Percentiles rank a stretch among this genome's conserved stretches.
Evolutionary conservation across 108 stramenopile genomes (phyloP).

Genomic region (Skeletonema potamos): DNA sequence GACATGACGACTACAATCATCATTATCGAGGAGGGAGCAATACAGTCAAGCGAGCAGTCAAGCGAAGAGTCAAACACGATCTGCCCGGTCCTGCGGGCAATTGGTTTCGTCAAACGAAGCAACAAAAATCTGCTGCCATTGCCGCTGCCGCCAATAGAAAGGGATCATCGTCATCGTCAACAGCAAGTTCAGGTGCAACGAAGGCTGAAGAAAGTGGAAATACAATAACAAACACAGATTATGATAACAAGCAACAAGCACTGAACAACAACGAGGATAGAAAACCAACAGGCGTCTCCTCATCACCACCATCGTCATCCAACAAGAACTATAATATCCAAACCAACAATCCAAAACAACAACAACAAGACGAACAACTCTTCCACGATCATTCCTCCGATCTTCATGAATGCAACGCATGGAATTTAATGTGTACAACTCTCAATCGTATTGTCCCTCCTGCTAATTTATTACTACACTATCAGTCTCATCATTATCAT

Average conservation of each 20-base stretch:
- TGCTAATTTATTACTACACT: not conserved
- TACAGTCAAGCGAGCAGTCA: constrained; percentile 13
- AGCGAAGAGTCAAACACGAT: constrained; percentile 34
- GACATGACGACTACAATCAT: not conserved
- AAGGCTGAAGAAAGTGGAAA: not conserved
- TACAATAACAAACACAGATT: not conserved
- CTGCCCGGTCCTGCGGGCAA: constrained; percentile 46
- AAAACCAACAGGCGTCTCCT: not conserved
- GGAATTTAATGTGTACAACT: constrained; percentile 36
- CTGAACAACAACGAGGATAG: too few species aligned
- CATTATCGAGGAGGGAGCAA: not conserved
- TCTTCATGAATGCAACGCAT: constrained; percentile 42
- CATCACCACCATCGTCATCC: not conserved
- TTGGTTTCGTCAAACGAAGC: constrained; percentile 26
- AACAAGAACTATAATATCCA: not conserved
- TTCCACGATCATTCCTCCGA: constrained; percentile 41
- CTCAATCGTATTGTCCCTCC: constrained; percentile 33
- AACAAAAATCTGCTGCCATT: constrained; percentile 5
- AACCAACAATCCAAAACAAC: not conserved
- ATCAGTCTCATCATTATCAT: not conserved
- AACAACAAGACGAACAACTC: not conserved
- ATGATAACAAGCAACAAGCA: not conserved
- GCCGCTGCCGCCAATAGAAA: constrained; percentile 1
- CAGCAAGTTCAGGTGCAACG: not conserved
- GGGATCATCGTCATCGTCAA: not conserved